phyloP scores from a whole-genome alignment of 805 yeast species.

The Ogataea chonburiensis region DNA sequence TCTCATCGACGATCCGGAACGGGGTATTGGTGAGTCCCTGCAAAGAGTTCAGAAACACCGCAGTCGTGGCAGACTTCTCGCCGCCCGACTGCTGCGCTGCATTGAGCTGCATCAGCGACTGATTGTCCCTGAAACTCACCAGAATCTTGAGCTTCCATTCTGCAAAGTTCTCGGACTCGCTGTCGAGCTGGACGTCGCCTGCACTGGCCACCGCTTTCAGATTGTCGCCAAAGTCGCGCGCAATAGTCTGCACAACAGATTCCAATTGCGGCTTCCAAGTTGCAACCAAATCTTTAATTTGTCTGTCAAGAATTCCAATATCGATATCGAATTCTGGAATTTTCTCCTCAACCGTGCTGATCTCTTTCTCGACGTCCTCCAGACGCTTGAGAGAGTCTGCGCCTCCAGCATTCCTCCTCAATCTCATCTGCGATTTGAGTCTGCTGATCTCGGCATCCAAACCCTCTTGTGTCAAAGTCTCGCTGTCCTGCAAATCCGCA shows the following conservation, averaged over 20 bases:
- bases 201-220: conserved; percentile 79
- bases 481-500: conserved; percentile 33
- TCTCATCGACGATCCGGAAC: conserved; percentile 94
- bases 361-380: conserved; percentile 40
- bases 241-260: conserved; percentile 51
- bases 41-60: conserved; percentile 82
- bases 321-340: conserved; percentile 38
- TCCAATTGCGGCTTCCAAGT: conserved; percentile 66
- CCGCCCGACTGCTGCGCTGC: conserved; percentile 97
- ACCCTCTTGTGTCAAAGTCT: conserved; percentile 36
- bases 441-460: conserved; percentile 39
- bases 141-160: conserved; percentile 84
- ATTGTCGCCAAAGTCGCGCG: conserved; percentile 61
- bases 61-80: conserved; percentile 93
- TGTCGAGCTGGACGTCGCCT: conserved; percentile 69
- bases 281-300: conserved; percentile 30
- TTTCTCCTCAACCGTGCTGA: conserved; percentile 36
- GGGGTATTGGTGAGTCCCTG: conserved; percentile 90
- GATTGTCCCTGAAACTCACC: conserved; percentile 81
- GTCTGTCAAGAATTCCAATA: conserved; percentile 38
- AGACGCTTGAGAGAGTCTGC: conserved; percentile 29
- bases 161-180: conserved; percentile 49
- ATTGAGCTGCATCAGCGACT: conserved; percentile 68
- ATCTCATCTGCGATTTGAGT: conserved; percentile 41
- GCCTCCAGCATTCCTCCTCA: conserved; percentile 29